phyloP scores from a whole-genome alignment of 2,329 filamentous ascomycete genomes.

The Trichoderma hamatum region DNA sequence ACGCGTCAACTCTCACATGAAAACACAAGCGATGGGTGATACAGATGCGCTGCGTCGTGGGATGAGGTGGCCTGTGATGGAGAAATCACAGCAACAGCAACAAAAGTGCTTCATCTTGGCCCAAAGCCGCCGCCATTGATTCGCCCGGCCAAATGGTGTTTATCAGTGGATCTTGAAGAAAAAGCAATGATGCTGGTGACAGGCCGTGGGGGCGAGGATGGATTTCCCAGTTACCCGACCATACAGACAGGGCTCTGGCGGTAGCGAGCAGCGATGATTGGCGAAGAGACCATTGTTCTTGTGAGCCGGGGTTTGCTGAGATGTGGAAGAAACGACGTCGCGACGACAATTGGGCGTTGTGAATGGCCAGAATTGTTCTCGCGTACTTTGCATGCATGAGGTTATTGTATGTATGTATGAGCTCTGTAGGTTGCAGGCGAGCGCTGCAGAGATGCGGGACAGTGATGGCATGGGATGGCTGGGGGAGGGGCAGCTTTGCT shows the following conservation, averaged over 20 bases:
- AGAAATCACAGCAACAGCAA: background rate
- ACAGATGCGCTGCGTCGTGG: background rate
- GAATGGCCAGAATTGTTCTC: slow-evolving; percentile 3
- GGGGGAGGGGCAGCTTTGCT: slow-evolving; percentile 7
- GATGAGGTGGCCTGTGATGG: background rate
- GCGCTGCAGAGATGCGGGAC: background rate
- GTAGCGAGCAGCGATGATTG: slow-evolving; percentile 12
- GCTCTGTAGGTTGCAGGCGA: background rate
- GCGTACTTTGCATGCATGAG: slow-evolving; percentile 3
- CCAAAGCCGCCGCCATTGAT: background rate
- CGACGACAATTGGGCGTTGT: slow-evolving; percentile 5
- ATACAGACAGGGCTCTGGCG: background rate
- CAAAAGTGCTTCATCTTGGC: slow-evolving; percentile 1
- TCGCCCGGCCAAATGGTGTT: background rate
- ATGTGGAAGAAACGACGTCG: slow-evolving; percentile 6
- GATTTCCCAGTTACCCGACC: background rate
- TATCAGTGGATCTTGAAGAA: slow-evolving; percentile 12
- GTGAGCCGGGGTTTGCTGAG: background rate
- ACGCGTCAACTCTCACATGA: background rate
- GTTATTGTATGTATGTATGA: background rate
- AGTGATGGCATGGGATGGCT: background rate
- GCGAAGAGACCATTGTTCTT: background rate
- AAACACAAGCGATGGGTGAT: background rate
- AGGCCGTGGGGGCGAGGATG: background rate
- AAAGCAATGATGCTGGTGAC: background rate